Percentiles rank a stretch among this genome's conserved stretches.
Evolutionary conservation across 2,329 filamentous ascomycete genomes (phyloP).

Genomic region (Emmonsiellopsis sp.): DNA sequence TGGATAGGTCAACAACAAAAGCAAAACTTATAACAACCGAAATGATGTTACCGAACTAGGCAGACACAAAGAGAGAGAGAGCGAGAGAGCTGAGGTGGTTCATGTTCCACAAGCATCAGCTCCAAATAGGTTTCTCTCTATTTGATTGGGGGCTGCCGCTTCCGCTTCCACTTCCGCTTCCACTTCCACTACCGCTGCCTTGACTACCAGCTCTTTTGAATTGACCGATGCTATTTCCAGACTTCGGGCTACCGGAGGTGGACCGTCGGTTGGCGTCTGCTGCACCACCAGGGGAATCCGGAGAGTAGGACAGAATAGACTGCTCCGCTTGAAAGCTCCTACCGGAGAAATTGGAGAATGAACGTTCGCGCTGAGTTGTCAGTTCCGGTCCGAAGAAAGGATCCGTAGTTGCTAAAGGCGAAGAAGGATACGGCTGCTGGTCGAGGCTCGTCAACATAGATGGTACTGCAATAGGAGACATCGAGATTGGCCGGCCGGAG

Average conservation of each 20-base stretch:
- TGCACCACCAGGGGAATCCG: slow-evolving; percentile 22
- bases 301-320: slow-evolving; percentile 22
- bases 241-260: slow-evolving; percentile 21
- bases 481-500: slow-evolving; percentile 22
- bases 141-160: slow-evolving; percentile 31
- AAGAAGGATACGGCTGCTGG: slow-evolving; percentile 18
- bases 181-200: slow-evolving; percentile 34
- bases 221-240: slow-evolving; percentile 27
- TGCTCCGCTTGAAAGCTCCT: slow-evolving; percentile 28
- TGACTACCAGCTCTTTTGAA: slow-evolving; percentile 36
- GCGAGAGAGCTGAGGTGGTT: neutral
- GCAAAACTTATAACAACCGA: slow-evolving; percentile 1
- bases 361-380: slow-evolving; percentile 27
- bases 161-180: slow-evolving; percentile 32
- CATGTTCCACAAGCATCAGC: neutral
- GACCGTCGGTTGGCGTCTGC: slow-evolving; percentile 12
- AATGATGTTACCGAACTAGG: neutral
- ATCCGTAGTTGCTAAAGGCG: slow-evolving; percentile 22
- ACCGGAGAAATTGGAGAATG: slow-evolving; percentile 32
- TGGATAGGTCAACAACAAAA: neutral
- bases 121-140: slow-evolving; percentile 23
- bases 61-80: neutral
- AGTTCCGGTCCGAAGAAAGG: slow-evolving; percentile 24
- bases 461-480: slow-evolving; percentile 23
- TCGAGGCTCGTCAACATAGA: slow-evolving; percentile 26